Evolutionary conservation across 306 rosid genomes (phyloP), one percentile per base, ranked within the genome.

Genomic region (Mucuna pruriens): DNA sequence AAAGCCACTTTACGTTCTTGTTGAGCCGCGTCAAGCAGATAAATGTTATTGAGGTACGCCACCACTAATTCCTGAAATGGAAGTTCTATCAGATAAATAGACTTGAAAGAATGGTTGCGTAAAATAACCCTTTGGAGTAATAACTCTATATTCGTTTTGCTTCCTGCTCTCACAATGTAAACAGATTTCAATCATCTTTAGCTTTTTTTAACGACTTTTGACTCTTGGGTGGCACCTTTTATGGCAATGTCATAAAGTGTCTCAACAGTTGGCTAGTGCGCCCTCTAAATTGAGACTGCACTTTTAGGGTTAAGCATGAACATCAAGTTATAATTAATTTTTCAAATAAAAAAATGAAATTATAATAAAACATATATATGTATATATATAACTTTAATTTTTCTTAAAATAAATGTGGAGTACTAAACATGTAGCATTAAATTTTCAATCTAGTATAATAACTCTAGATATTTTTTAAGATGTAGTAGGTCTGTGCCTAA

Each of bases 1-100:
- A 78, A 96, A 92, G 83, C 98, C 98, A 76, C 90, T 96, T 42
- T 96, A 93, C 75, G 93, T 90, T 26, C 97, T 94, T 38, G 97
- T 96, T 76, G 98, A 90, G 92, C 99, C 99, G 19, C 87, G 97
- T 7, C 58, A 83, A 86, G 77, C 87, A 10, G 92, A 91, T 63
- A 58, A 71, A 62, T 82, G 91, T 76, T 88, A 79, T 78, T 76
- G 71, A 91, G 97, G 94, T 90, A 78, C 7, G 20, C 23, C 7
- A 57, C 31, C 51, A n/a, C 12, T 45, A 19, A 76, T 54, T 54
- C 48, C 68, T 69, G 46, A 69, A 65, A n/a, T 69, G 81, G 78
- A 46, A 64, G 46, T 84, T 67, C 12, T 16, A 6, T 62, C 42
- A 38, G 4, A 75, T 33, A 26, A n/a, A 61, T 45, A 63, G 70